Base-by-base conservation (phyloP, 1,284 basidiomycete species). In the Fistulinella cinereoalba region DNA sequence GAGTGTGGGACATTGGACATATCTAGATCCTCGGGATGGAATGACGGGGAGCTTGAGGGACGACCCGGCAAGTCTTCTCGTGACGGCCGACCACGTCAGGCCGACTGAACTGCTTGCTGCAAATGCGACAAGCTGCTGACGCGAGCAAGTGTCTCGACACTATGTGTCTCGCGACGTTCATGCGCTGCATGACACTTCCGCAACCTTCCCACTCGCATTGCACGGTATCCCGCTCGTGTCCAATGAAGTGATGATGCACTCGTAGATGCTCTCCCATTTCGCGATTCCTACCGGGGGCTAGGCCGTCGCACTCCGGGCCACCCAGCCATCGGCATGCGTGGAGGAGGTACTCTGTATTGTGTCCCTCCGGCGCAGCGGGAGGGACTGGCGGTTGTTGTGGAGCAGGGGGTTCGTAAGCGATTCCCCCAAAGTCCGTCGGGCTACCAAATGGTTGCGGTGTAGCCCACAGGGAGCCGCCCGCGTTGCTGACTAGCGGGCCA, bases 261-360 rank as follows among this genome's bases (percentile, higher is more conserved):
- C 60, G 52, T 9, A 62, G 36, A 23, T 62, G 60, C 13, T 65
- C 60, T 3, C 52, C 57, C 60, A 62, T 62, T 23, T 62, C 60
- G 16, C 62, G 56, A 32, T 62, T 62, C 22, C 29, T 62, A 1
- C 62, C 60, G 3, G 63, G 60, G 37, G 56, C 62, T 8, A 23
- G 25, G 23, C 59, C 63, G 22, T 53, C 31, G 43, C 60, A 62
- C 11, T 0, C 44, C 12, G 59, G 49, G n/a, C 59, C 61, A 21
- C 46, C 33, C 34, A 44, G 9, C 60, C 60, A 62, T 9, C 47
- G 50, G 36, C 60, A 62, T 13, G 16, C 16, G 37, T 64, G 43
- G 28, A 36, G 48, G 6, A 27, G 6, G 49, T 51, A 58, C 13
- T 27, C 23, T 3, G 29, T 45, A 6, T 27, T 15, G 22, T 37